Evolutionary conservation across 257 asterid genomes (phyloP).

Genomic region (Przewalskia tangutica): DNA sequence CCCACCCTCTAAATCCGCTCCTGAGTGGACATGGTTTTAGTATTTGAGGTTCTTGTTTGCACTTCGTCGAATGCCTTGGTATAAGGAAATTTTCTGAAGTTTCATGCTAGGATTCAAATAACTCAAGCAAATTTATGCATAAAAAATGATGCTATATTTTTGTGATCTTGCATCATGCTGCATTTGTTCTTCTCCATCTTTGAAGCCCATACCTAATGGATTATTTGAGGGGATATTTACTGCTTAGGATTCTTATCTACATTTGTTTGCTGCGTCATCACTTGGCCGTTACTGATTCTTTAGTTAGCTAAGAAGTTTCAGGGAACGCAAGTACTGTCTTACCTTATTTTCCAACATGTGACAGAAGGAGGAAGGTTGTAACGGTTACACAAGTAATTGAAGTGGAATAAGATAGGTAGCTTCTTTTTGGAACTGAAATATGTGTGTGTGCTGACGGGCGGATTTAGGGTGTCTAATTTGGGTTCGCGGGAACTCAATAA

Average conservation of each 20-base stretch:
- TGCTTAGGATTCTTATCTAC: neutral
- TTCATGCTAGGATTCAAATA: too few species aligned
- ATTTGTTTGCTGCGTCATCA: neutral
- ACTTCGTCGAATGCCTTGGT: neutral
- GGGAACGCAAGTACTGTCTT: neutral
- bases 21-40: neutral
- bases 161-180: neutral
- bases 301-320: neutral
- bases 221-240: neutral
- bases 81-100: neutral
- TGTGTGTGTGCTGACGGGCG: neutral
- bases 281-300: neutral
- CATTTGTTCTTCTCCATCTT: neutral
- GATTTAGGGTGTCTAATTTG: too few species aligned
- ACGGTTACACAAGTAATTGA: neutral
- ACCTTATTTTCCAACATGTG: neutral
- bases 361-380: neutral
- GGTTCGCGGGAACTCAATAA: too few species aligned
- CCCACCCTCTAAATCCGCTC: too few species aligned
- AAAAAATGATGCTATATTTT: neutral
- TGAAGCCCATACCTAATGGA: neutral
- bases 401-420: neutral
- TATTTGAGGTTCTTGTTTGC: neutral
- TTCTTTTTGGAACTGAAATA: neutral
- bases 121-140: neutral